A percentile compares a stretch with the other conserved stretches of the same genome.
These are phyloP conservation scores for Trichosporon sp. DNA, from an alignment of 1,284 basidiomycete genomes.

Conservation along the genomic window DNA sequence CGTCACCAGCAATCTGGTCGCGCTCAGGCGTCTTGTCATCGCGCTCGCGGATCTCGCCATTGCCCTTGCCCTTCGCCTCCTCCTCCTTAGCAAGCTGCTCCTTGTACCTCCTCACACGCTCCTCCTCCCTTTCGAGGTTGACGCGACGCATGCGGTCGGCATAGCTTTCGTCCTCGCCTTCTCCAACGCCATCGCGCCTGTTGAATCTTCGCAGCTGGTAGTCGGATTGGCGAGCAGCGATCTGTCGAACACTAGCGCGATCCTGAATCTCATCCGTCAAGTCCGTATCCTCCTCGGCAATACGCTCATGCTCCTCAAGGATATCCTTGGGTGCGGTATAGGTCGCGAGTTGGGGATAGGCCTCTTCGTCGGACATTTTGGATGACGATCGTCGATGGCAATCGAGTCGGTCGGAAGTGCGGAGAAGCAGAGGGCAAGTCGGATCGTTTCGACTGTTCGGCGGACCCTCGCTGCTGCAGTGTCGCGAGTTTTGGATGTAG, in stretches of 20 bases:
- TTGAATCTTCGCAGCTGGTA: constrained; percentile 91
- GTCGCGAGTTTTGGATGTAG: neutral
- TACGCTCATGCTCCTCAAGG: constrained; percentile 85
- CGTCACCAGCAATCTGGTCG: constrained; percentile 42
- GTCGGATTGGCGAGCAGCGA: constrained; percentile 88
- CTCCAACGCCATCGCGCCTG: constrained; percentile 55
- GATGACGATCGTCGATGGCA: neutral
- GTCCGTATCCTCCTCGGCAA: constrained; percentile 80
- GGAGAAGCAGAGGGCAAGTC: neutral
- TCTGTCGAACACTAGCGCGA: constrained; percentile 85
- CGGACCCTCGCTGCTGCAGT: neutral
- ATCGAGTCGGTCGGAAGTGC: neutral
- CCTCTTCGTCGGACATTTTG: constrained; percentile 22
- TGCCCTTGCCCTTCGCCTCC: constrained; percentile 37
- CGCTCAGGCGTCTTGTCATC: constrained; percentile 78
- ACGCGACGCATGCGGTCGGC: constrained; percentile 93
- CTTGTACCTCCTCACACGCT: constrained; percentile 73
- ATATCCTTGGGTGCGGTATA: constrained; percentile 92
- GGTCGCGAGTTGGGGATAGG: constrained; percentile 64
- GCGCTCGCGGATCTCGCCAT: constrained; percentile 54
- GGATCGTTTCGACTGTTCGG: neutral
- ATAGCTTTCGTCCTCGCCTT: constrained; percentile 75
- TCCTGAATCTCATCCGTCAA: constrained; percentile 89
- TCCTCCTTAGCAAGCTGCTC: constrained; percentile 75
- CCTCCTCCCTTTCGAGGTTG: constrained; percentile 89